Percentiles rank a stretch among this genome's conserved stretches.
phyloP scores from a whole-genome alignment of 2,329 filamentous ascomycete species.

The Colletotrichum sojae region DNA sequence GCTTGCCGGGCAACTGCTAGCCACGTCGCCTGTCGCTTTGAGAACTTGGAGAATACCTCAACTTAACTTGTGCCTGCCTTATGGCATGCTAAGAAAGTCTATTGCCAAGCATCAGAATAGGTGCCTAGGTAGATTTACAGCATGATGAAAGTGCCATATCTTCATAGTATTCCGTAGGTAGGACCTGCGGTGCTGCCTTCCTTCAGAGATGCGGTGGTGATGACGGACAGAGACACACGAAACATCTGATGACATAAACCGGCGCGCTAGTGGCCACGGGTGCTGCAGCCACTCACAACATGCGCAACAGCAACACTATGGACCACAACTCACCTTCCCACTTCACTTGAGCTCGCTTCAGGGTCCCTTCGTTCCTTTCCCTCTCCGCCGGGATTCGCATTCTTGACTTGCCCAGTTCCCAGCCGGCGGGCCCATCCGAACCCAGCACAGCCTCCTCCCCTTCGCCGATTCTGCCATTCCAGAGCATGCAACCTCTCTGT shows the following conservation, averaged over 20 bases:
- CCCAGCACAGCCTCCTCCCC: conserved; percentile 29
- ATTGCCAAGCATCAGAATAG: too few relatives aligned
- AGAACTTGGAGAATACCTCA: too few relatives aligned
- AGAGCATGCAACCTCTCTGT: not conserved
- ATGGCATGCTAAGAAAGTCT: too few relatives aligned
- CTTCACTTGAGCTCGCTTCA: conserved; percentile 17
- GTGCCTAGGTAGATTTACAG: too few relatives aligned
- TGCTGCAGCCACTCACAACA: conserved; percentile 24
- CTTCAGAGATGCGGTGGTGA: conserved; percentile 1
- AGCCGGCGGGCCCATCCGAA: conserved; percentile 34
- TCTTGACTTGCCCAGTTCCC: conserved; percentile 17
- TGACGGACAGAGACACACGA: conserved; percentile 21
- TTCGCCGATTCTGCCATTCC: not conserved
- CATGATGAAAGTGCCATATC: too few relatives aligned
- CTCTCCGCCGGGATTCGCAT: not conserved
- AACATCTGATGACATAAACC: conserved; percentile 40
- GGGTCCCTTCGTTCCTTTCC: not conserved
- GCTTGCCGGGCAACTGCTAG: too few relatives aligned
- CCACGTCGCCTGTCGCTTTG: too few relatives aligned
- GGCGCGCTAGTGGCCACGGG: conserved; percentile 22
- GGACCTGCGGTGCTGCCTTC: not conserved
- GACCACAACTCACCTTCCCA: conserved; percentile 14
- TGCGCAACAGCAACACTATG: conserved; percentile 19
- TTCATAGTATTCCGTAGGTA: too few relatives aligned
- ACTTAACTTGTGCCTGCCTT: too few relatives aligned